Evolutionary conservation across 2,329 filamentous ascomycete species (phyloP), one percentile per base, ranked within the genome.

Genomic region (Aspergillus sclerotialis): DNA sequence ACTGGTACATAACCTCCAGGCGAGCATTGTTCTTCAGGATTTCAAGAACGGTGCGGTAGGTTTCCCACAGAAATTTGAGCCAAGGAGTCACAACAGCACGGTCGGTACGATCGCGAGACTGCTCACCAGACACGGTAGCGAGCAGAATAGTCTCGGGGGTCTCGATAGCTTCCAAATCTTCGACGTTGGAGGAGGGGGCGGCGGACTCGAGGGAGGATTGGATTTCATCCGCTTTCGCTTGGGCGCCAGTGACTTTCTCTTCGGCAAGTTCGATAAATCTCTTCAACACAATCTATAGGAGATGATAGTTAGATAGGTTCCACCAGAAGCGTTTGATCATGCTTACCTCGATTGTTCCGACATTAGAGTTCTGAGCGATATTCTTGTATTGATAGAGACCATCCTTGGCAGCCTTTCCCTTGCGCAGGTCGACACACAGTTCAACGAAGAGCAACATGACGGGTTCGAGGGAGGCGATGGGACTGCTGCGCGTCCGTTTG

Each of bases 371-470:
- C 67, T 98, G 92, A 36, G 89, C 90, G 50, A 95, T 96, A 67
- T 98, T 98, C 76, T 98, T 98, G 78, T 98, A 98, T 66, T 95
- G 92, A 66, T 96, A 98, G 31, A 98, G 76, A 42, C 92, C 92
- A 70, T 98, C 92, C 76, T 98, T 98, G 65, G 90, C 92, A 42
- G 92, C 77, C 69, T 98, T 98, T 54, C 92, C 92, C 71, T 96
- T 98, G 70, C 92, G 88, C 56, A 95, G 80, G 59, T 96, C 90
- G 56, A 98, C 92, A 50, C 85, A 94, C 40, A 96, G 78, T 68
- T 96, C 88, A 56, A 98, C 90, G 60, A 98, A 82, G 50, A 95
- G 82, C 67, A 96, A 76, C 89, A 98, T 96, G 49, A 98, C 90
- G 48, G 92, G 92, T 79, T 98, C 92, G 59, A 98, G 72, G 35